Percentiles rank a stretch among this genome's conserved stretches.
phyloP scores from a whole-genome alignment of 108 stramenopile genomes.

The Cyclotella kingstonii region DNA sequence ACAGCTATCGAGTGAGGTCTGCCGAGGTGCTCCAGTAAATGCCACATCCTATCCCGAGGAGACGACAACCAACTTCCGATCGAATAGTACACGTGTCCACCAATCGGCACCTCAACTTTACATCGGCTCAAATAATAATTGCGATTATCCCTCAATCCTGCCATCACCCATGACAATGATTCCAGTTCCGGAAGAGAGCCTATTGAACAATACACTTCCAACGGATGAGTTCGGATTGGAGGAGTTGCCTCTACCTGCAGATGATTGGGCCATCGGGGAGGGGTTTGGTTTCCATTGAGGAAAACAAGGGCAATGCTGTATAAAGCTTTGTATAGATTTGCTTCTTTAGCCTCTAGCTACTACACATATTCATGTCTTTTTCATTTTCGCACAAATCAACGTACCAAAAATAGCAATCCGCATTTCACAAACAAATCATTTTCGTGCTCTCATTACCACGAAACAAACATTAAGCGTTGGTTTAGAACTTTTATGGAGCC shows the following conservation, averaged over 20 bases:
- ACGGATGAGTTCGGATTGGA: constrained; percentile 19
- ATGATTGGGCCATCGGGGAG: constrained; percentile 46
- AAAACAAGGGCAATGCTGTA: neutral
- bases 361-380: too few species aligned
- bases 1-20: constrained; percentile 1
- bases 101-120: constrained; percentile 33
- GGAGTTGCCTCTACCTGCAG: constrained; percentile 27
- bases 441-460: too few species aligned
- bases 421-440: too few species aligned
- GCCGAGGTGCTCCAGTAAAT: neutral
- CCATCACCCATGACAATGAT: constrained; percentile 13
- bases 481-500: too few species aligned
- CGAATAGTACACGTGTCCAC: constrained; percentile 6
- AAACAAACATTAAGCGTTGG: too few species aligned
- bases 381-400: too few species aligned
- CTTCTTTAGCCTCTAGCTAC: too few species aligned
- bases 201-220: constrained; percentile 8
- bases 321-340: neutral
- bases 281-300: constrained; percentile 25
- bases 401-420: too few species aligned
- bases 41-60: constrained; percentile 3
- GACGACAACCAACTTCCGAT: neutral
- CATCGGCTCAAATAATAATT: neutral
- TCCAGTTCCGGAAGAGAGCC: constrained; percentile 21
- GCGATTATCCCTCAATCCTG: constrained; percentile 9